phyloP scores from a whole-genome alignment of 2,329 filamentous ascomycete species.

The Ramichloridium luteum region DNA sequence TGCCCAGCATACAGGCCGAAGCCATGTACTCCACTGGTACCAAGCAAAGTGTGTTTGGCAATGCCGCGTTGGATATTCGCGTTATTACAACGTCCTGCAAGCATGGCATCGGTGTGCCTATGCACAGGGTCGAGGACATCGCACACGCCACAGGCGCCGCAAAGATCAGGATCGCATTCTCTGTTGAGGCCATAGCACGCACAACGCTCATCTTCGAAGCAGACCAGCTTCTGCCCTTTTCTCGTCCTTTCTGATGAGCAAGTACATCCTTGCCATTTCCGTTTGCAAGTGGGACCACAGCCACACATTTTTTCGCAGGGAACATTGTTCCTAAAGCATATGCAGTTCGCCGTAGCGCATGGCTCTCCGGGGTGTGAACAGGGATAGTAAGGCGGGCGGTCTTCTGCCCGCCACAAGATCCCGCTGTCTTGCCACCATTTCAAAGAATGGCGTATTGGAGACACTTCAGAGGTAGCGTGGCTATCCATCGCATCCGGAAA shows the following conservation, averaged over 20 bases:
- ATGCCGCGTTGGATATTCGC: slow-evolving; percentile 57
- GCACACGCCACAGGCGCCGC: slow-evolving; percentile 54
- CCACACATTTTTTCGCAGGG: slow-evolving; percentile 64
- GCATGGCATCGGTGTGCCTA: slow-evolving; percentile 45
- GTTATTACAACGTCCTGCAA: slow-evolving; percentile 55
- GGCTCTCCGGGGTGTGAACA: slow-evolving; percentile 55
- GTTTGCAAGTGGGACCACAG: slow-evolving; percentile 48
- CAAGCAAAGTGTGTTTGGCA: slow-evolving; percentile 54
- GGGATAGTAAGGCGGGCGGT: slow-evolving; percentile 48
- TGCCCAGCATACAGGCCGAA: slow-evolving; percentile 66
- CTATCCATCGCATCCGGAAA: slow-evolving; percentile 11
- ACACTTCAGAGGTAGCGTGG: not conserved
- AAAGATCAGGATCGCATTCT: slow-evolving; percentile 71
- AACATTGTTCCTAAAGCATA: slow-evolving; percentile 48
- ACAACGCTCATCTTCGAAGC: slow-evolving; percentile 37
- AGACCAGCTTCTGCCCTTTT: slow-evolving; percentile 32
- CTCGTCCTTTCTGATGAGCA: slow-evolving; percentile 21
- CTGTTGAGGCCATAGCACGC: slow-evolving; percentile 60
- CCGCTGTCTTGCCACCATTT: not conserved
- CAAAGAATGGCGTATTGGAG: not conserved
- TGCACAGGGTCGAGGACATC: slow-evolving; percentile 60
- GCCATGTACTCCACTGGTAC: slow-evolving; percentile 59
- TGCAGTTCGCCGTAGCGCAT: slow-evolving; percentile 50
- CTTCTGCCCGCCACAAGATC: slow-evolving; percentile 19
- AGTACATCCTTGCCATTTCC: slow-evolving; percentile 33